Evolutionary conservation across 495 filamentous ascomycete species (phyloP).

Genomic region (Thermochaetoides thermophila): DNA sequence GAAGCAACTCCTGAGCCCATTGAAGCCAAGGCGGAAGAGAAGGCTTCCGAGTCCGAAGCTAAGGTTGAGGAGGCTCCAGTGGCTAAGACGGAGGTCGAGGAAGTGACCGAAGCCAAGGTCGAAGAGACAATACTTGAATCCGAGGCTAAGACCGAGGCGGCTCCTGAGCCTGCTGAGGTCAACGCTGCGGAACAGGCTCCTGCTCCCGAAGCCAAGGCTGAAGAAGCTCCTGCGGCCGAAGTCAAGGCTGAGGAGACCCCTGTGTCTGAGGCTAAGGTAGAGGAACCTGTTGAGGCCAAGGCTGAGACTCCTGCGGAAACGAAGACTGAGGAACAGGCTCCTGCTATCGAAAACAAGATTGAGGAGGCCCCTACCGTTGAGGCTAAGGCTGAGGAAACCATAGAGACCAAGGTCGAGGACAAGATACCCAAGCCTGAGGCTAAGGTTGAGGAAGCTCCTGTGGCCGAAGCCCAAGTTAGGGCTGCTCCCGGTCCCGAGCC

Average conservation of each 20-base stretch:
- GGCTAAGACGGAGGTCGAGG: too few species aligned
- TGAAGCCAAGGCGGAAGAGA: slow-evolving; percentile 4
- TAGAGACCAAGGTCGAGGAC: slow-evolving; percentile 3
- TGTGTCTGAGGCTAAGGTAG: slow-evolving; percentile 1
- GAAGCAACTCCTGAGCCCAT: too few species aligned
- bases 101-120: neutral
- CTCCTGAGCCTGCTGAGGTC: slow-evolving; percentile 2
- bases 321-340: slow-evolving; percentile 2
- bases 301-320: slow-evolving; percentile 5
- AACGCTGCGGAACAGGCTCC: slow-evolving; percentile 4
- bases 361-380: neutral
- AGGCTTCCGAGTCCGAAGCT: too few species aligned
- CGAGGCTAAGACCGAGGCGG: slow-evolving; percentile 2
- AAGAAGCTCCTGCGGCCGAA: slow-evolving; percentile 1
- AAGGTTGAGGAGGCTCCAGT: too few species aligned
- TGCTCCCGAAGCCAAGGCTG: slow-evolving; percentile 4
- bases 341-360: neutral
- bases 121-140: neutral
- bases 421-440: slow-evolving; percentile 4
- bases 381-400: slow-evolving; percentile 1
- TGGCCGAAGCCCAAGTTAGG: neutral
- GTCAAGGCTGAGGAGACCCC: neutral
- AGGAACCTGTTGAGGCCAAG: slow-evolving; percentile 6
- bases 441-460: slow-evolving; percentile 3
- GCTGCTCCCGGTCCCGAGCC: neutral